Evolutionary conservation across 2,329 filamentous ascomycete species (phyloP), one percentile per base, ranked within the genome.

Genomic region (Diaporthe nobilis): DNA sequence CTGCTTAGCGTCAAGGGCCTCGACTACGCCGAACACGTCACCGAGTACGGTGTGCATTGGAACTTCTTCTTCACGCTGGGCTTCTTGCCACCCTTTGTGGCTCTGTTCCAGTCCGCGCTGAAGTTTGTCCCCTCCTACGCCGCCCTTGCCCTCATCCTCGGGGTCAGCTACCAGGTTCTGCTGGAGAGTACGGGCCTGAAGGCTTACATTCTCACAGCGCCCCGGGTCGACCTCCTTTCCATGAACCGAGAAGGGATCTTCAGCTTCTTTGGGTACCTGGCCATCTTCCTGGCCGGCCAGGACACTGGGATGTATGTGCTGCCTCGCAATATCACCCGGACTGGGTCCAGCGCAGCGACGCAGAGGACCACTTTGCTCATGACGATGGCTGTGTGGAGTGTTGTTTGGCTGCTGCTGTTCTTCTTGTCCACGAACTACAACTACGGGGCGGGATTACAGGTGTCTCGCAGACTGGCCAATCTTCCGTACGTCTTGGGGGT

Each of bases 1-100:
- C 89, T 98, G 34, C 91, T 95, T 79, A 97, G 93, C 80, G 96
- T 98, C 82, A 99, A 99, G 85, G 94, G 95, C 9, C 87, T 98
- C 42, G 95, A 98, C 82, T 99, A 99, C 82, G 96, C 96, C 4
- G 97, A 99, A 83, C 97, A 99, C 86, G 95, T 98, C 75, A 95
- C 95, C 20, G 97, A 99, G 83, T 99, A 99, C 82, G 97, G 97
- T 58, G 95, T 99, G 13, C 97, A 99, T 84, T 99, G 97, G 97
- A 99, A 99, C 84, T 99, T 99, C 85, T 99, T 99, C 89, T 98
- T 98, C 85, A 99, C 97, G 0, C 88, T 99, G 13, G 96, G 92
- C 8, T 90, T 98, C 65, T 86, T 99, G 34, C 95, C 96, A 0
- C 96, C 96, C 0, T 98, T 98, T 80, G 92, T 98, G 71, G 95